Evolutionary conservation across 2,329 filamentous ascomycete genomes (phyloP), one percentile per base, ranked within the genome.

Genomic region (Aspergillus quadricinctus): DNA sequence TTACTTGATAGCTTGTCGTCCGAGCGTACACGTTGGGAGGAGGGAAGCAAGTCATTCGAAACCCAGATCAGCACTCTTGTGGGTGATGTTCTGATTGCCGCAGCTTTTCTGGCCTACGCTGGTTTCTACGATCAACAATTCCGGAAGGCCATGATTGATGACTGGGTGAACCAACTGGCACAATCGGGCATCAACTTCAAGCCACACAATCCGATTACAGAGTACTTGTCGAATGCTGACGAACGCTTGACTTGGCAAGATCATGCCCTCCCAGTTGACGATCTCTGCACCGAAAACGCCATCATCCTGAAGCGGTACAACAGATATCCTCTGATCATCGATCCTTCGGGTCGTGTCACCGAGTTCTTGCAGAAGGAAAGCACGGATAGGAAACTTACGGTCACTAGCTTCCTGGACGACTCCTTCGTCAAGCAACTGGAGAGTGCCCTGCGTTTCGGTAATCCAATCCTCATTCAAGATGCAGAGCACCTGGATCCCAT

Each of bases 261-360:
- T 66, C 90, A 99, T 71, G 88, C 88, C 17, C 79, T 99, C 50
- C 94, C 95, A 2, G 93, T 97, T 4, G 94, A 99, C 71, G 94
- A 99, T 70, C 83, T 99, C 43, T 99, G 94, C 81, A 99, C 94
- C 0, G 94, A 99, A 75, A 99, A 99, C 69, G 94, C 95, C 48
- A 97, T 99, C 69, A 88, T 99, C 64, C 84, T 99, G 59, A 92
- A 97, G 80, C 88, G 94, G 57, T 99, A 97, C 86, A 99, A 99
- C 78, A 86, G 94, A 61, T 99, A 99, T 73, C 94, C 95, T 48
- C 84, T 99, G 58, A 97, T 99, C 74, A 96, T 99, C 72, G 94
- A 99, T 74, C 95, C 95, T 1, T 97, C 94, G 14, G 94, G 94
- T 45, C 86, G 94, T 63, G 91, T 93, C 23, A 94, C 91, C 0